These are phyloP conservation scores for Tricholoma furcatifolium DNA, from an alignment of 768 basidiomycete genomes.

Conservation along the genomic window DNA sequence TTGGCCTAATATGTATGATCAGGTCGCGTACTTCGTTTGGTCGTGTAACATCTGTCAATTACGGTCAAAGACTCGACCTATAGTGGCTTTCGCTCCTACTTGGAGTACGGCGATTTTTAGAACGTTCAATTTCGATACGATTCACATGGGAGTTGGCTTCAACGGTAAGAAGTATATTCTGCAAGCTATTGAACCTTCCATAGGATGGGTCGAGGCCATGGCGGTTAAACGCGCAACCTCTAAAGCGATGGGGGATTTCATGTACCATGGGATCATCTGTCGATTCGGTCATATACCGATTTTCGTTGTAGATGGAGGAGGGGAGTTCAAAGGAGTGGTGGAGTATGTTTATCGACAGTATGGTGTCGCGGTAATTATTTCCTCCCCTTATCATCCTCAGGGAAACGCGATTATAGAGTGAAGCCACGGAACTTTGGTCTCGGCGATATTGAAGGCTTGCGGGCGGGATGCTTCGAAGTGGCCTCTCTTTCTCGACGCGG, in stretches of 20 bases:
- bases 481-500: constrained; percentile 23
- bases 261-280: no score
- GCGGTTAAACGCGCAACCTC: constrained; percentile 3
- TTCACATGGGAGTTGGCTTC: constrained; percentile 22
- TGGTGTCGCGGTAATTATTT: constrained; percentile 24
- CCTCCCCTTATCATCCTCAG: no score
- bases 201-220: constrained; percentile 20
- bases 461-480: constrained; percentile 21
- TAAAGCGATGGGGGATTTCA: no score
- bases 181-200: constrained; percentile 20
- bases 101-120: no score
- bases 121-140: no score
- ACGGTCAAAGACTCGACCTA: constrained; percentile 17
- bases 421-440: constrained; percentile 22
- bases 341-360: constrained; percentile 21
- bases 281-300: constrained; percentile 2
- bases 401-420: constrained; percentile 31
- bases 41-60: constrained; percentile 34
- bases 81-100: no score
- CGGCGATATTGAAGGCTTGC: constrained; percentile 20
- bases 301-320: constrained; percentile 29
- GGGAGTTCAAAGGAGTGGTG: no score
- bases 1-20: constrained; percentile 34
- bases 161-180: constrained; percentile 22
- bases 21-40: constrained; percentile 25